Evolutionary conservation across 2,329 filamentous ascomycete genomes (phyloP).

Genomic region (Scedosporium boydii): DNA sequence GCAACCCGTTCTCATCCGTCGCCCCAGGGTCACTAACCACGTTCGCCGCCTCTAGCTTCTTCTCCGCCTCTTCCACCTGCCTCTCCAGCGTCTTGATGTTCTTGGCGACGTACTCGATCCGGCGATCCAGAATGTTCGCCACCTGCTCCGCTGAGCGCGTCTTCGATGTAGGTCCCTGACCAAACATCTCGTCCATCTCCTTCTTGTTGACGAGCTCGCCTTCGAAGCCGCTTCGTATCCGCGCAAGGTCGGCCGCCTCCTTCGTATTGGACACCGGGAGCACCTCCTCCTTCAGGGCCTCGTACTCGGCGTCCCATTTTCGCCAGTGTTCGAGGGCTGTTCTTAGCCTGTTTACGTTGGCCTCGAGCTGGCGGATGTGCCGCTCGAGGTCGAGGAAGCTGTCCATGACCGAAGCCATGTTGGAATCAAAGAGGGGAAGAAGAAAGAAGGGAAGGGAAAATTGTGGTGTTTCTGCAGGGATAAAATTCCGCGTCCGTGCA

Average conservation of each 20-base stretch:
- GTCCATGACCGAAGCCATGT: constrained; percentile 33
- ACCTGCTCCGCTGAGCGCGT: constrained; percentile 32
- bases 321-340: constrained; percentile 80
- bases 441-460: neutral
- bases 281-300: constrained; percentile 77
- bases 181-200: constrained; percentile 40
- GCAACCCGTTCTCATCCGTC: constrained; percentile 54
- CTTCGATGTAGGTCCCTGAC: constrained; percentile 11
- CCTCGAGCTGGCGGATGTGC: constrained; percentile 66
- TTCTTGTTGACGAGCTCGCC: constrained; percentile 53
- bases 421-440: neutral
- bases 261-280: constrained; percentile 36
- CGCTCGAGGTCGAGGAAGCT: constrained; percentile 62
- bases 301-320: constrained; percentile 85
- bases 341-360: constrained; percentile 59
- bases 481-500: too few species aligned
- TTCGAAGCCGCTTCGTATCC: constrained; percentile 48
- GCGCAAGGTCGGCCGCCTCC: constrained; percentile 36
- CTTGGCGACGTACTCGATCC: constrained; percentile 81
- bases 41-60: constrained; percentile 32
- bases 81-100: constrained; percentile 70
- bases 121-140: constrained; percentile 53
- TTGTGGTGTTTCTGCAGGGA: too few species aligned
- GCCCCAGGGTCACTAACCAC: constrained; percentile 4
- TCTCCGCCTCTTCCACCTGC: constrained; percentile 59